These are phyloP conservation scores for Aspergillus sp. DNA, from an alignment of 2,329 filamentous ascomycete species.

Conservation along the genomic window DNA sequence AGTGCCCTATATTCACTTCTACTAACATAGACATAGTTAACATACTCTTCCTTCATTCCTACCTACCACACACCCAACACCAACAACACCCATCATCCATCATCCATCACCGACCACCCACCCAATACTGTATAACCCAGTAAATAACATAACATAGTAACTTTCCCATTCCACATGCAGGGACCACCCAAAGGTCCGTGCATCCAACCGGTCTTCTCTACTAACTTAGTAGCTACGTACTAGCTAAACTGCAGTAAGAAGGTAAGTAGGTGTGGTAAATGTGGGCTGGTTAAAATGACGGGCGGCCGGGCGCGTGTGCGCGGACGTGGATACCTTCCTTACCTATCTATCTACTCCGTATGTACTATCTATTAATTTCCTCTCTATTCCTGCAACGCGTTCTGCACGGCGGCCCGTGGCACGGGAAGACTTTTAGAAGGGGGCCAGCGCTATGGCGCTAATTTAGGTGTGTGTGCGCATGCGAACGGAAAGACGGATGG, in stretches of 20 bases:
- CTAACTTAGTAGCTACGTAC: too few species aligned
- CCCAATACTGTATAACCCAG: too few species aligned
- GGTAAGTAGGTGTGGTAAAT: too few species aligned
- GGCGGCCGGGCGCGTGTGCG: neutral
- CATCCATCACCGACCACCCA: too few species aligned
- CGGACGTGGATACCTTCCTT: neutral
- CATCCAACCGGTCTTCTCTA: neutral
- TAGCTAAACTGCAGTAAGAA: too few species aligned
- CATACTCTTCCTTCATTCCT: too few species aligned
- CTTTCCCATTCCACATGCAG: neutral
- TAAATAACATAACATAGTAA: neutral
- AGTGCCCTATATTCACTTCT: too few species aligned
- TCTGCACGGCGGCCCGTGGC: constrained; percentile 10
- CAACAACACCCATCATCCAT: too few species aligned
- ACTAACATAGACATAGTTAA: too few species aligned
- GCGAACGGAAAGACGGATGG: neutral
- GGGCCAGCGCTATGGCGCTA: neutral
- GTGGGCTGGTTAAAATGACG: neutral
- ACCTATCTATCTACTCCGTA: too few species aligned
- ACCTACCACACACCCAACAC: too few species aligned
- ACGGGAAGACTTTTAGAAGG: neutral
- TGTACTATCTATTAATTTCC: too few species aligned
- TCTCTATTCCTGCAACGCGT: neutral
- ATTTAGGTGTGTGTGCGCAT: neutral
- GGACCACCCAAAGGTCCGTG: constrained; percentile 2